phyloP scores from a whole-genome alignment of 768 basidiomycete genomes.

The Trametes cingulata region DNA sequence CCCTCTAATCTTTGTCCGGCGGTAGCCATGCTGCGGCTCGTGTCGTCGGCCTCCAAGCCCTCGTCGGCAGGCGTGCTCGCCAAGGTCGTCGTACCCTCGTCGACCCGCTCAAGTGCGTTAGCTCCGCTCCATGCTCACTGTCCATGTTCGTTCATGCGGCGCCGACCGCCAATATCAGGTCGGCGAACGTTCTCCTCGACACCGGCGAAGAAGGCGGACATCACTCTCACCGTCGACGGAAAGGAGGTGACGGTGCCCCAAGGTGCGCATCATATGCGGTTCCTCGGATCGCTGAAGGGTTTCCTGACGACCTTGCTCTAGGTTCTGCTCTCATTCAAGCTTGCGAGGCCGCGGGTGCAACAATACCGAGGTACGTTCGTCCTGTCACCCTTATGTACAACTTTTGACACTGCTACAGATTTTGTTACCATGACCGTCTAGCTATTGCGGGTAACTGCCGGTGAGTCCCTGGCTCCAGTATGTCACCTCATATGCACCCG shows the following conservation, averaged over 20 bases:
- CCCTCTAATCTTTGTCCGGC: conserved; percentile 2
- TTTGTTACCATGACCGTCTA: conserved; percentile 89
- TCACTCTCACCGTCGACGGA: conserved; percentile 94
- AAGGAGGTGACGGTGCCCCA: conserved; percentile 97
- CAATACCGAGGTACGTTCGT: conserved; percentile 68
- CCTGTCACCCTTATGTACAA: neutral
- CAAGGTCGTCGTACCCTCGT: conserved; percentile 49
- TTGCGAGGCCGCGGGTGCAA: conserved; percentile 85
- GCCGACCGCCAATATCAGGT: conserved; percentile 38
- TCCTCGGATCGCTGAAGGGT: neutral
- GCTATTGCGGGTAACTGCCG: conserved; percentile 98
- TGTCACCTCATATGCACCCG: neutral
- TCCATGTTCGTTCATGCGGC: neutral
- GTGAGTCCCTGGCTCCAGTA: conserved; percentile 43
- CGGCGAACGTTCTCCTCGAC: conserved; percentile 67
- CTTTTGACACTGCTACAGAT: conserved; percentile 43
- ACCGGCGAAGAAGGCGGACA: conserved; percentile 67
- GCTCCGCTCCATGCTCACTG: neutral
- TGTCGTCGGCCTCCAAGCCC: conserved; percentile 55
- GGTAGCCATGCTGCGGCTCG: conserved; percentile 64
- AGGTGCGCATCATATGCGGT: conserved; percentile 54
- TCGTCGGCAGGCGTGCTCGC: conserved; percentile 70
- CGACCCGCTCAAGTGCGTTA: conserved; percentile 38
- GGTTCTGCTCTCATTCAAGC: conserved; percentile 96
- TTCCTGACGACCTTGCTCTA: conserved; percentile 32